These are phyloP conservation scores for Vaccinium macrocarpon DNA, from an alignment of 148 eudicot species.

Conservation along the genomic window DNA sequence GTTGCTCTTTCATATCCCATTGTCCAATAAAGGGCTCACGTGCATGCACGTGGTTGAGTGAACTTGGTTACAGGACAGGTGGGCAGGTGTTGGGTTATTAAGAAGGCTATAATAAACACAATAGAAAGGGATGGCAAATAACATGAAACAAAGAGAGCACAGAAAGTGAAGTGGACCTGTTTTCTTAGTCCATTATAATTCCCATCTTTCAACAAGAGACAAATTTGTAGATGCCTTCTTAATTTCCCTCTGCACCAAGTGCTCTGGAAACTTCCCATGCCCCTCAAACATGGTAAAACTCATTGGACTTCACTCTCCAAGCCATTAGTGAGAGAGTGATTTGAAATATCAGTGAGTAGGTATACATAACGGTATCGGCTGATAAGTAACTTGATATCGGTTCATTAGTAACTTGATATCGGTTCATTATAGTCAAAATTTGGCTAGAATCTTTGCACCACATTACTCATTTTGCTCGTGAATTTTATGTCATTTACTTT, in stretches of 20 bases:
- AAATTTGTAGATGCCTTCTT: constrained; percentile 20
- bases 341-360: too few relatives aligned
- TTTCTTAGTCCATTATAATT: constrained; percentile 16
- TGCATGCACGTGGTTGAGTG: constrained; percentile 12
- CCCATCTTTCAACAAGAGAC: constrained; percentile 10
- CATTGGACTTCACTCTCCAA: constrained; percentile 19
- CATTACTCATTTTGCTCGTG: too few relatives aligned
- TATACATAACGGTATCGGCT: too few relatives aligned
- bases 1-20: not conserved
- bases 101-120: not conserved
- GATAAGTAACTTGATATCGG: too few relatives aligned
- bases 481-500: too few relatives aligned
- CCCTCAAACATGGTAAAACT: constrained; percentile 23
- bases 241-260: constrained; percentile 4
- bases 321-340: too few relatives aligned
- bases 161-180: constrained; percentile 7
- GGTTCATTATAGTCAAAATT: too few relatives aligned
- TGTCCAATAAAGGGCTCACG: not conserved
- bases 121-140: not conserved
- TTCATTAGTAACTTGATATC: too few relatives aligned
- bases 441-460: too few relatives aligned
- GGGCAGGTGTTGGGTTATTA: not conserved
- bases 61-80: constrained; percentile 3
- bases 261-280: constrained; percentile 22
- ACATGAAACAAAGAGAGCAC: constrained; percentile 11